Evolutionary conservation across 1,139 yeast genomes (phyloP), one percentile per base, ranked within the genome.

Genomic region (Pichia sp.): DNA sequence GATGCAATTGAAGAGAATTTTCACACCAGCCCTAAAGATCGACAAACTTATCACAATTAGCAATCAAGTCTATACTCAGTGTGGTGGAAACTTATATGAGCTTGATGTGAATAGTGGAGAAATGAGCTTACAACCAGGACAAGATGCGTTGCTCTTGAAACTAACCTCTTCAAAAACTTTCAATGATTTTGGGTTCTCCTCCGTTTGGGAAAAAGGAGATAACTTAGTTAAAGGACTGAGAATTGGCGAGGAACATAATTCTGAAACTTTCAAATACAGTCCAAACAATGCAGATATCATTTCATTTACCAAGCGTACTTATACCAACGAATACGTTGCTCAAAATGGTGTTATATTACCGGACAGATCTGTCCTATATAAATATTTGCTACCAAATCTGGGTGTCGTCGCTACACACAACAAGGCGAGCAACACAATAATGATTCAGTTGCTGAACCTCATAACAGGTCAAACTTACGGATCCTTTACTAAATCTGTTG

Each of bases 281-380:
- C 32, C 33, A 7, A 17, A 20, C 6, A 25, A 25, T 8, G 41
- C 38, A 2, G 69, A 65, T 42, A 42, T 52, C 13, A 55, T 75
- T 3, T 63, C 66, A 0, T 55, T 63, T 23, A 61, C 66, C 0
- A 33, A 56, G 3, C 63, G 73, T 37, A 62, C 63, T 32, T 68
- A 72, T 2, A 54, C 53, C 3, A 63, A 60, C 20, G 72, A 72
- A 11, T 56, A 59, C 15, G 67, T 77, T 3, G 74, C 80, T 1
- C 78, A 82, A n/a, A 59, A 80, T 34, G 96, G 94, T 12, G 69
- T 74, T 26, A 72, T 83, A 1, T 62, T 82, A 27, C 79, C 81
- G 16, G 78, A 83, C 50, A 72, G 86, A 51, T 67, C 79, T 1
- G 93, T 87, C 1, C 62, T 87, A 32, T 87, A 88, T 70, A 91